These are phyloP conservation scores for Gossypium stocksii DNA, from an alignment of 345 rosid genomes.

Conservation along the genomic window DNA sequence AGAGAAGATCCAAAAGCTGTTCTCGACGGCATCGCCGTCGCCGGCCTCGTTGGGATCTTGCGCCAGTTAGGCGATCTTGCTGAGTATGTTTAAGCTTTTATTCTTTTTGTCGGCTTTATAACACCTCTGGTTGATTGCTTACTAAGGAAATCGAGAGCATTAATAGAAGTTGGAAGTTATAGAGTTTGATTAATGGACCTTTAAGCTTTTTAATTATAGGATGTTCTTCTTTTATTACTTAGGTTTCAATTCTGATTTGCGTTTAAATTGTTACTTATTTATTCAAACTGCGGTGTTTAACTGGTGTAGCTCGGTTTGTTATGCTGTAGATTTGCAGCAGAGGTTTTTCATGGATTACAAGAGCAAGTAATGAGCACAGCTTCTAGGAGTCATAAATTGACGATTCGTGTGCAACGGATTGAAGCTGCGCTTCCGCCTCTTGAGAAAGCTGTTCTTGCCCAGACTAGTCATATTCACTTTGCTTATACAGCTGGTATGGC, in stretches of 20 bases:
- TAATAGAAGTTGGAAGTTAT: not conserved
- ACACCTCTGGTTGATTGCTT: not conserved
- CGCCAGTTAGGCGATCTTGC: constrained; percentile 99
- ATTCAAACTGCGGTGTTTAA: not conserved
- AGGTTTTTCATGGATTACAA: constrained; percentile 91
- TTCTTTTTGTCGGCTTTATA: not conserved
- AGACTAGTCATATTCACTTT: constrained; percentile 85
- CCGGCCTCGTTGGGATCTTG: constrained; percentile 93
- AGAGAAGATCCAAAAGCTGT: constrained; percentile 74
- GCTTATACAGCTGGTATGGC: constrained; percentile 90
- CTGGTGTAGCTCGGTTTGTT: constrained; percentile 3
- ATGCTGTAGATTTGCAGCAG: constrained; percentile 74
- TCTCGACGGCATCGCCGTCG: constrained; percentile 73
- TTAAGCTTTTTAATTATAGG: not conserved
- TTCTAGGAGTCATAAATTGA: constrained; percentile 77
- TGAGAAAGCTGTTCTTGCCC: constrained; percentile 77
- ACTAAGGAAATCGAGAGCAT: not conserved
- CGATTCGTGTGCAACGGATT: constrained; percentile 58
- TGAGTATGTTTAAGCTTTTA: constrained; percentile 47
- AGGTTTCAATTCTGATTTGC: not conserved
- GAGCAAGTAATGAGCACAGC: constrained; percentile 74
- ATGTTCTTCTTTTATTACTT: not conserved
- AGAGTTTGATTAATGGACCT: not conserved
- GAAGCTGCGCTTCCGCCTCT: constrained; percentile 80
- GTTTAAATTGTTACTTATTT: not conserved